Evolutionary conservation across 176 grass and related monocot species (phyloP), one percentile per base, ranked within the genome.

Genomic region (Aegilops speltoides): DNA sequence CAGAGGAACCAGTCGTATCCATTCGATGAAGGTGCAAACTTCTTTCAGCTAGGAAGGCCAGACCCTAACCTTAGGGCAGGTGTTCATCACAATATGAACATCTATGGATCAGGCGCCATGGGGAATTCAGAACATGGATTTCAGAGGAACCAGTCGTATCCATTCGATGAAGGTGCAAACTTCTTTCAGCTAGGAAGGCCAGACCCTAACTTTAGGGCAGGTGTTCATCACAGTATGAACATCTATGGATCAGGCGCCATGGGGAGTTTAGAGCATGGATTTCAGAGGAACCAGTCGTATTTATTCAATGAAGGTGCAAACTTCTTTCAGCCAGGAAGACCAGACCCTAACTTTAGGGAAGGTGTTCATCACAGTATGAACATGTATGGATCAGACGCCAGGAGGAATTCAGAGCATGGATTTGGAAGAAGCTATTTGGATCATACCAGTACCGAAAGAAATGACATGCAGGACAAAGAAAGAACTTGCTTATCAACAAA

Each of bases 401-500:
- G 48, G 64, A 36, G 56, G 80, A 50, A 56, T 68, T 36, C 33
- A 50, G 50, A 70, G 24, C 32, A 86, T 82, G 78, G 43, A 56
- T 37, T 72, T 14, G 66, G 54, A 80, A 68, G 54, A 15, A n/a
- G 5, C 29, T 77, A 59, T 88, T 82, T 84, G 46, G 43, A 62
- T 12, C 72, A 29, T 86, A 61, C 29, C 50, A 65, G 46, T 80
- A 78, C 50, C 24, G 28, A 84, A n/a, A 77, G 17, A 77, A 73
- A 81, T 74, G 43, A 16, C 84, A n/a, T 41, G 78, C 75, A 75
- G 65, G 73, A 68, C 76, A 77, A 87, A 68, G 66, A 74, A 4
- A 8, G 8, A 78, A 25, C 54, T 66, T 87, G 16, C 32, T 70
- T 41, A 32, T 70, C 65, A 82, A 69, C 45, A 33, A 1, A 68